Conservation (phyloP, 495 filamentous ascomycete species). For the Penicillium pancosmium region DNA sequence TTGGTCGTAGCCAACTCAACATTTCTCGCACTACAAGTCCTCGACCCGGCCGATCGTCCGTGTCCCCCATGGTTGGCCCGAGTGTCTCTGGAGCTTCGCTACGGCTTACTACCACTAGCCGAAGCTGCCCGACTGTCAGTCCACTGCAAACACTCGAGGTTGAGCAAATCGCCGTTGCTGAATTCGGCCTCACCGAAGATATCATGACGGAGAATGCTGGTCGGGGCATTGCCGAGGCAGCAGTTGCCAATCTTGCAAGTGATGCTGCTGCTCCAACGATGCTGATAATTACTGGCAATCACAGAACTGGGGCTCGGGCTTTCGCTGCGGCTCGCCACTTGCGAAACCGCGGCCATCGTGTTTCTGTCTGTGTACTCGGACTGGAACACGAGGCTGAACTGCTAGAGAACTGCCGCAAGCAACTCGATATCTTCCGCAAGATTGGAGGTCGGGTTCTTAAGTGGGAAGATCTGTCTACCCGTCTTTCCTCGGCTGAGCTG, state of each 20-base stretch:
- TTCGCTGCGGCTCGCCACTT: conserved; percentile 86
- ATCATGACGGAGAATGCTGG: conserved; percentile 91
- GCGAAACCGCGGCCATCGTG: conserved; percentile 73
- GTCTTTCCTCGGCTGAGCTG: conserved; percentile 59
- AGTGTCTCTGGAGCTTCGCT: conserved; percentile 41
- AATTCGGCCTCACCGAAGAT: conserved; percentile 83
- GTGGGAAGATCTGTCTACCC: conserved; percentile 52
- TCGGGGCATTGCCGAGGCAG: conserved; percentile 82
- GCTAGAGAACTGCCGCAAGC: conserved; percentile 71
- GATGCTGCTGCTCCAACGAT: conserved; percentile 62
- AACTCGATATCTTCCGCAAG: conserved; percentile 74
- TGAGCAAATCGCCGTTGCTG: conserved; percentile 81
- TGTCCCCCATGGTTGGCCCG: conserved; percentile 41
- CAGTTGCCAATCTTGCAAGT: conserved; percentile 58
- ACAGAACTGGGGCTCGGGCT: conserved; percentile 80
- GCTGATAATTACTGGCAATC: conserved; percentile 84
- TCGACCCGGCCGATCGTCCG: conserved; percentile 38
- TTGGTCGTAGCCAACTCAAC: conserved; percentile 41
- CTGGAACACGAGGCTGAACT: conserved; percentile 73
- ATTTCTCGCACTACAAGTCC: conserved; percentile 49
- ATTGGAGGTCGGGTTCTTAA: conserved; percentile 71
- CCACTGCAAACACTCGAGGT: conserved; percentile 87
- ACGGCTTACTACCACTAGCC: conserved; percentile 60
- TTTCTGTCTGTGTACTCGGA: conserved; percentile 82
- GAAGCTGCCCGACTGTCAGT: conserved; percentile 77